Evolutionary conservation across 768 basidiomycete species (phyloP), one percentile per base, ranked within the genome.

Genomic region (Leccinellum rugosiceps): DNA sequence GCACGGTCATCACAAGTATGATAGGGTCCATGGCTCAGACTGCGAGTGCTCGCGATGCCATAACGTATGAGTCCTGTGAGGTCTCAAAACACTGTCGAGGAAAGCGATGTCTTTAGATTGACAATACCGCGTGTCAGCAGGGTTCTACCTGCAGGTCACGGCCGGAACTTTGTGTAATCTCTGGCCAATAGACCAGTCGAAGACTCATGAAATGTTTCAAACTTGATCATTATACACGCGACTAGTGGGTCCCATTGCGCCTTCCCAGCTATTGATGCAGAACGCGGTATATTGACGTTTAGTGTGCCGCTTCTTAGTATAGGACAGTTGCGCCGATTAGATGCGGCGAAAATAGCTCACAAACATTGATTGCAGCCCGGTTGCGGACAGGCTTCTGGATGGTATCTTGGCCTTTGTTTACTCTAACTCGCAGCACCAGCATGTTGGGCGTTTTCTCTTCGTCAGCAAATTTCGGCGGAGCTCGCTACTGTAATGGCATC

Each of bases 271-370:
- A 43, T 3, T 43, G 19, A 8, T 43, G 19, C 54, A 41, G 54
- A 59, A 51, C 41, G 52, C 55, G 55, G 50, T 48, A 25, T 11
- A 21, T 58, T 63, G 56, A 59, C 56, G 53, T 63, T 57, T 43
- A 17, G 35, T 34, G 34, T 35, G 30, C 51, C 43, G 45, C 48
- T 34, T 52, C 58, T 55, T 41, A 50, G 34, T 58, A 53, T 58
- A 58, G 54, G 44, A 25, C 52, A 43, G 31, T 62, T 62, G 57
- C 68, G 65, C 63, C 65, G 65, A 62, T 58, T 56, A 50, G 60
- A 62, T 65, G 41, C 46, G 25, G 56, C 67, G 68, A 68, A 68
- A 61, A 68, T 68, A 68, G 62, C 56, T 55, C 52, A 31, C 41
- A 30, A 54, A 13, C 50, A 25, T 32, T 60, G 56, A 59, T 51